phyloP scores from a whole-genome alignment of 306 rosid species.

The Vigna hirtella region DNA sequence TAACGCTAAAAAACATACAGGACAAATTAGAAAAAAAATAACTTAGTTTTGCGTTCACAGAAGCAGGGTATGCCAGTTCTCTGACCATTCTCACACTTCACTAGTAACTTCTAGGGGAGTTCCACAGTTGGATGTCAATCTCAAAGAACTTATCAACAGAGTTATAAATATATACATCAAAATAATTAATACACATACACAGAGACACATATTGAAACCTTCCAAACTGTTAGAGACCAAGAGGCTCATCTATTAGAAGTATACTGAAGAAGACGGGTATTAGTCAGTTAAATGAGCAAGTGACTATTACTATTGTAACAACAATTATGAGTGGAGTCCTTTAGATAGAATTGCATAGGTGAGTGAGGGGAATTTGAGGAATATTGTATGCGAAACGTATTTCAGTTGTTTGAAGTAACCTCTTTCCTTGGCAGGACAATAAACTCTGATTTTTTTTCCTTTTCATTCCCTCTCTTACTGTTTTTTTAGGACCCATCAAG shows the following conservation, averaged over 20 bases:
- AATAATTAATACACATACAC: background rate
- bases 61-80: background rate
- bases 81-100: background rate
- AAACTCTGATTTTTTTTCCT: background rate
- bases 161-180: conserved; percentile 1
- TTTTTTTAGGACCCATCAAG: background rate
- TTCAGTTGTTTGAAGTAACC: too few relatives aligned
- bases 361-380: too few relatives aligned
- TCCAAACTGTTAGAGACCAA: background rate
- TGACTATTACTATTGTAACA: too few relatives aligned
- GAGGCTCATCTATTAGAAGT: background rate
- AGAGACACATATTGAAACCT: too few relatives aligned
- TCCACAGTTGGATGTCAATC: background rate
- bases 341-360: too few relatives aligned
- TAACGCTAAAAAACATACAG: background rate
- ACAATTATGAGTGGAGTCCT: too few relatives aligned
- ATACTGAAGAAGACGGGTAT: background rate
- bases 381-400: too few relatives aligned
- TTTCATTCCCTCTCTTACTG: background rate
- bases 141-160: background rate
- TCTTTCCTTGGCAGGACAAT: too few relatives aligned
- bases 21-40: conserved; percentile 9
- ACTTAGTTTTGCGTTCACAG: background rate
- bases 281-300: too few relatives aligned
- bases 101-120: background rate